phyloP scores from a whole-genome alignment of 2,329 filamentous ascomycete species.

The Coniochaeta sp. region DNA sequence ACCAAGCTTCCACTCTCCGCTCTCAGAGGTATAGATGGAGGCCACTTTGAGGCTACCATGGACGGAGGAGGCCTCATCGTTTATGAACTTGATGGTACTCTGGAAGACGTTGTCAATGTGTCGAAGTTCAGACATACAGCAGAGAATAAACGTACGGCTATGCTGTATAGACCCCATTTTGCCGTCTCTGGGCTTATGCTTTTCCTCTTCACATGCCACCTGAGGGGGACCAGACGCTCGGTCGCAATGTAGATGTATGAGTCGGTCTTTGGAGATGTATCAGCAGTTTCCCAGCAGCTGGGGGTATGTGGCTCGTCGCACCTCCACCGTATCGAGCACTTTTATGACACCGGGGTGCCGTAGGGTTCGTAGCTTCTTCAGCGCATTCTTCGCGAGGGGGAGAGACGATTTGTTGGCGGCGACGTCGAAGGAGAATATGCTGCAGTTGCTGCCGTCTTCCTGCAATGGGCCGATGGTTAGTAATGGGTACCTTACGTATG shows the following conservation, averaged over 20 bases:
- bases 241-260: conserved; percentile 94
- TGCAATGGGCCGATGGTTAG: conserved; percentile 27
- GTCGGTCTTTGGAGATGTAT: conserved; percentile 59
- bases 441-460: conserved; percentile 93
- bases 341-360: conserved; percentile 93
- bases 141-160: conserved; percentile 60
- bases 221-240: conserved; percentile 77
- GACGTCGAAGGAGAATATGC: conserved; percentile 94
- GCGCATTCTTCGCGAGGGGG: conserved; percentile 84
- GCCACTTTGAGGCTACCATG: conserved; percentile 81
- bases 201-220: conserved; percentile 85
- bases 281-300: background rate
- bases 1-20: conserved; percentile 94
- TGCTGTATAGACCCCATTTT: conserved; percentile 88
- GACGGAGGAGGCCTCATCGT: conserved; percentile 84
- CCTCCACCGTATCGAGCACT: conserved; percentile 90
- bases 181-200: conserved; percentile 85
- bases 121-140: background rate
- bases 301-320: conserved; percentile 24
- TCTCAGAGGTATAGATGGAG: conserved; percentile 89
- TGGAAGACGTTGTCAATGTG: conserved; percentile 23
- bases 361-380: conserved; percentile 88
- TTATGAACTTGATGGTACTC: conserved; percentile 94
- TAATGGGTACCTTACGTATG: too few relatives aligned
- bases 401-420: conserved; percentile 71